Conservation (phyloP, 78 protist species). For the Salpingoeca rosetta region DNA sequence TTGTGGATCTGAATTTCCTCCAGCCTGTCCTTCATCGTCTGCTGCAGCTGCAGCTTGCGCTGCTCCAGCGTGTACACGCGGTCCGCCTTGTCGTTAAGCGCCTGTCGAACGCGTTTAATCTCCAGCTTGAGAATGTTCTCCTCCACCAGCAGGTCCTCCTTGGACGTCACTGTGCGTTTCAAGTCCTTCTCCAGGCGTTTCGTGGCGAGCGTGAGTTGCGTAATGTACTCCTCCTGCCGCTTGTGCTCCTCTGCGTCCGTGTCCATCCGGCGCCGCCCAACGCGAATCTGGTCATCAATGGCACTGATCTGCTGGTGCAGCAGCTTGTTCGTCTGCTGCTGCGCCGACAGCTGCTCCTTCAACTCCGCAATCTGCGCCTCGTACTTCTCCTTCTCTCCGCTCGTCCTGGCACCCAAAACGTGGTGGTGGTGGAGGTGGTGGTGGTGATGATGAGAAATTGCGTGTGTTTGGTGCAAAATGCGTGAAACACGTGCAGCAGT, state of each 20-base stretch:
- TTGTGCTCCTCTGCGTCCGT: background rate
- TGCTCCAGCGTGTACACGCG: background rate
- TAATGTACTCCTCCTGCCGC: background rate
- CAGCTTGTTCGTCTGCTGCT: constrained; percentile 12
- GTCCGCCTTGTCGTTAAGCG: background rate
- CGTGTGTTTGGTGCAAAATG: too few species aligned
- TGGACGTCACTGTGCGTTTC: background rate
- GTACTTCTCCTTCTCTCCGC: constrained; percentile 35
- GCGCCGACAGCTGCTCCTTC: constrained; percentile 23
- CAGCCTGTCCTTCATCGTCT: background rate
- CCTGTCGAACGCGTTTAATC: background rate
- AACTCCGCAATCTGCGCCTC: constrained; percentile 32
- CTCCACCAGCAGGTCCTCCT: constrained; percentile 24
- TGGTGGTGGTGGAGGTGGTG: too few species aligned
- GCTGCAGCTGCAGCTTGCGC: background rate
- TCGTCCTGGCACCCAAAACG: too few species aligned
- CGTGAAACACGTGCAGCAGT: too few species aligned
- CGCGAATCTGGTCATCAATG: background rate
- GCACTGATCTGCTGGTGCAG: background rate
- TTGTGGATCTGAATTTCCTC: background rate
- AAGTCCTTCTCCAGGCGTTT: background rate
- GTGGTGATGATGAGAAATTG: too few species aligned
- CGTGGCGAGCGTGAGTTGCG: background rate
- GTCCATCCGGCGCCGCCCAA: background rate
- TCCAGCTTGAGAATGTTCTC: background rate